phyloP scores from a whole-genome alignment of 495 filamentous ascomycete species.

The Penicillium simplicissimum region DNA sequence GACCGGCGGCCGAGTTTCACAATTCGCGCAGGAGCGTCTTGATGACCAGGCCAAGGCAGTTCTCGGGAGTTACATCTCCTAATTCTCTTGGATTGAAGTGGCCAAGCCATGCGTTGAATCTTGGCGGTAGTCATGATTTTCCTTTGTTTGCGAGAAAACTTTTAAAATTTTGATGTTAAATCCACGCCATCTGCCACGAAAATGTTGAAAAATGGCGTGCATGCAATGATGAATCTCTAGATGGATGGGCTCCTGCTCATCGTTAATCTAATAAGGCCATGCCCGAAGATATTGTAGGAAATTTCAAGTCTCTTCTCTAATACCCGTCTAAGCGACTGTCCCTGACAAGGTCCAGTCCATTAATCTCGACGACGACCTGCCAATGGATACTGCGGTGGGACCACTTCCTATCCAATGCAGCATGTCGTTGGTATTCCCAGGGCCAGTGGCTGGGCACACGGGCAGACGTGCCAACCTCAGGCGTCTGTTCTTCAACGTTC shows the following conservation, averaged over 20 bases:
- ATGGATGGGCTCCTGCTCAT: conserved; percentile 1
- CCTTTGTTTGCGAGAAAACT: neutral
- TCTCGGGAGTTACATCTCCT: conserved; percentile 58
- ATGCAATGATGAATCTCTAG: conserved; percentile 20
- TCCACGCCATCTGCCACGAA: neutral
- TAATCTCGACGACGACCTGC: too few relatives aligned
- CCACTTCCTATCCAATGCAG: too few relatives aligned
- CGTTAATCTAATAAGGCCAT: conserved; percentile 1
- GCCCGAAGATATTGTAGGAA: neutral
- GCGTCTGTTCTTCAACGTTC: too few relatives aligned
- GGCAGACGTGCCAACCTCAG: too few relatives aligned
- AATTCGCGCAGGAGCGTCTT: conserved; percentile 60
- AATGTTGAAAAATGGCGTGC: neutral
- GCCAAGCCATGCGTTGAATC: neutral
- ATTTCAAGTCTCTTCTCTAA: neutral
- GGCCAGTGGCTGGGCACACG: too few relatives aligned
- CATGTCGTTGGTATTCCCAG: too few relatives aligned
- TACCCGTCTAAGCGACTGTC: neutral
- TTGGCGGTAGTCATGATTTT: neutral
- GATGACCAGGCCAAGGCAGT: conserved; percentile 55
- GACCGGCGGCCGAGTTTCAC: conserved; percentile 54
- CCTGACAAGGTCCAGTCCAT: too few relatives aligned
- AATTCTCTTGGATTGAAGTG: conserved; percentile 2
- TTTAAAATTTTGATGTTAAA: conserved; percentile 6
- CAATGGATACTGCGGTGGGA: too few relatives aligned